Base-by-base conservation (phyloP, 2,329 filamentous ascomycete genomes). In the Diaporthe sp. region DNA sequence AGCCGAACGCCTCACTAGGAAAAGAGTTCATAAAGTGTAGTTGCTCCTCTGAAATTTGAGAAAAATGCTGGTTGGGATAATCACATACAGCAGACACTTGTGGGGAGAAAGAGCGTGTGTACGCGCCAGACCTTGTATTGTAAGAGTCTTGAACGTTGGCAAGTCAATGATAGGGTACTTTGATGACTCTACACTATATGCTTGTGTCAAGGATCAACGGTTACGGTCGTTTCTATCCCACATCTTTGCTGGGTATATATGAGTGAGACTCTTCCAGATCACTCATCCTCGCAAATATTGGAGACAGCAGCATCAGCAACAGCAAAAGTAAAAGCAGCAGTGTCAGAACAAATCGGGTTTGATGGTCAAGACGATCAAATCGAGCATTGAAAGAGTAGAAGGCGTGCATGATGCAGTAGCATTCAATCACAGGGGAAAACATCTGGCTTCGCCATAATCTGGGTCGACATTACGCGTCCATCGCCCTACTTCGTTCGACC, bases 391-490 rank as follows among this genome's bases (percentile, higher is more conserved):
- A 22, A 60, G 2, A 2, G 19, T 12, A 40, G 22, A 22, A 35
- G 54, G 30, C 6, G 54, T 30, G 52, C 52, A 33, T 57, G 33
- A 40, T 9, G 8, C 10, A 25, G 30, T 42, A 42, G 17, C 15
- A 42, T 42, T 17, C 40, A 0, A 17, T 17, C 6, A 42, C 55
- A 7, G 30, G 19, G 35, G 15, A 6, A 58, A n/a, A 42, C 35
- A 61, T 19, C 9, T 17, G 38, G 35, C 57, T 42, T 60, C 28
- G 28, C 35, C 15, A 47, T 3, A 30, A 40, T 28, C 47, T 68
- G 47, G 64, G 47, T 40, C 33, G n/a, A 54, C 47, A 68, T 54
- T 54, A 68, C 47, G 64, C 64, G 47, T 33, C 64, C 64, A 35
- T 47, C n/a, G 33, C n/a, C 47, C 17, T 22, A 7, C 30, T 38